Percentiles rank a stretch among this genome's conserved stretches.
phyloP scores from a whole-genome alignment of 2,329 filamentous ascomycete species.

The Xylariaceae sp. region DNA sequence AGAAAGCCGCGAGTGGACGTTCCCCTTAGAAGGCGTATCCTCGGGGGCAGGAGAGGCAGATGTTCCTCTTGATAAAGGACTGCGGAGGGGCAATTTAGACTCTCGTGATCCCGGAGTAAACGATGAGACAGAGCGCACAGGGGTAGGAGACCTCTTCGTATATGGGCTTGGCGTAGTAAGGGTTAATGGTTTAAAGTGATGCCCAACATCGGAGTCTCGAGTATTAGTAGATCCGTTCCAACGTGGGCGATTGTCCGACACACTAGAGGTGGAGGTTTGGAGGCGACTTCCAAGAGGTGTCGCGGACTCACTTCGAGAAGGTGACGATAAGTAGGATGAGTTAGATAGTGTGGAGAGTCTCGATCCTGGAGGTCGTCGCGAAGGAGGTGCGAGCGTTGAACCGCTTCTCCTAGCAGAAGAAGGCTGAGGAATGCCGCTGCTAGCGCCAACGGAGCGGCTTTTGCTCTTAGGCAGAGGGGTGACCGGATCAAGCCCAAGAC shows the following conservation, averaged over 20 bases:
- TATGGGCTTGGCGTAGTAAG: constrained; percentile 67
- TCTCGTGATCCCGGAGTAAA: constrained; percentile 49
- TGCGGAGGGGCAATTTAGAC: constrained; percentile 60
- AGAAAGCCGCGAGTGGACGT: constrained; percentile 52
- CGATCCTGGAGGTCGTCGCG: constrained; percentile 52
- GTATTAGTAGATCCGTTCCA: constrained; percentile 76
- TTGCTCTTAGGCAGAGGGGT: constrained; percentile 54
- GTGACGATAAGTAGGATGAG: constrained; percentile 43
- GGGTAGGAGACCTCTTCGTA: constrained; percentile 52
- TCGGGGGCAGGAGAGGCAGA: constrained; percentile 57
- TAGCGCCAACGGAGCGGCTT: constrained; percentile 55
- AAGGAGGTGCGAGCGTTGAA: constrained; percentile 53
- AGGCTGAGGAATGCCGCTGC: constrained; percentile 55
- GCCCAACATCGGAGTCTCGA: constrained; percentile 67
- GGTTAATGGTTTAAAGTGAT: constrained; percentile 69
- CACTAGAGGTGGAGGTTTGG: constrained; percentile 53
- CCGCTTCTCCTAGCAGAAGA: constrained; percentile 50
- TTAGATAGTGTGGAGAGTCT: constrained; percentile 54
- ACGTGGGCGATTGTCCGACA: constrained; percentile 65
- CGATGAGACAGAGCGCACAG: constrained; percentile 51
- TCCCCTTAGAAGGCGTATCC: constrained; percentile 53
- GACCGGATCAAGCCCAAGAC: constrained; percentile 56
- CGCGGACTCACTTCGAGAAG: constrained; percentile 52
- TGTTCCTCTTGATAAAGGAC: constrained; percentile 52
- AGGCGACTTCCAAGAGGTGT: constrained; percentile 55